Evolutionary conservation across 2,329 filamentous ascomycete genomes (phyloP).

Genomic region (Aspergillus fructus): DNA sequence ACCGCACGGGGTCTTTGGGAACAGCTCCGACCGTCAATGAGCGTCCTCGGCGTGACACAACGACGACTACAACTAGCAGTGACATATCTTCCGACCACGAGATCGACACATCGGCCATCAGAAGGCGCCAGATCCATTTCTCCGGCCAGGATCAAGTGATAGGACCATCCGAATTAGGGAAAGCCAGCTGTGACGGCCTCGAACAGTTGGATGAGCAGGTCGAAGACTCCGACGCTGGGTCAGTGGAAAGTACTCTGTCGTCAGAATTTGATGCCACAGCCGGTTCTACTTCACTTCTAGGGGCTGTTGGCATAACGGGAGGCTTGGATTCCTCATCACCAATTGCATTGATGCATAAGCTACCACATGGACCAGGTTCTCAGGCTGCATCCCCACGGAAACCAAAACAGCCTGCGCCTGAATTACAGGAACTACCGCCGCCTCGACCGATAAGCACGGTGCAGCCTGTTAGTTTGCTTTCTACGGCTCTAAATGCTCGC

Average conservation of each 20-base stretch:
- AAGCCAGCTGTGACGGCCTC: slow-evolving; percentile 28
- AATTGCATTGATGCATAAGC: slow-evolving; percentile 42
- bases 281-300: slow-evolving; percentile 59
- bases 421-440: slow-evolving; percentile 59
- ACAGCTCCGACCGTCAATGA: slow-evolving; percentile 55
- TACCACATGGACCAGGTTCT: slow-evolving; percentile 34
- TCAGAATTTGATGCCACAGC: slow-evolving; percentile 56
- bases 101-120: slow-evolving; percentile 53
- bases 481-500: slow-evolving; percentile 57
- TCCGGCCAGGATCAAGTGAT: slow-evolving; percentile 37
- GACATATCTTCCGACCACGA: slow-evolving; percentile 68
- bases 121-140: slow-evolving; percentile 53
- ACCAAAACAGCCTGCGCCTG: slow-evolving; percentile 44
- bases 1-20: slow-evolving; percentile 57
- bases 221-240: slow-evolving; percentile 50
- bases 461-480: slow-evolving; percentile 57
- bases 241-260: slow-evolving; percentile 50
- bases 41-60: slow-evolving; percentile 60
- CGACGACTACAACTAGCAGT: slow-evolving; percentile 65
- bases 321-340: slow-evolving; percentile 52
- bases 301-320: slow-evolving; percentile 47
- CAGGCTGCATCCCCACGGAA: slow-evolving; percentile 53
- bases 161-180: slow-evolving; percentile 29
- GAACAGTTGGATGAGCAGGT: slow-evolving; percentile 39
- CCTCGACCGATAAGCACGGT: slow-evolving; percentile 62